Percentiles rank a stretch among this genome's conserved stretches.
Evolutionary conservation across 148 eudicot species (phyloP).

Genomic region (Rheum nobile): DNA sequence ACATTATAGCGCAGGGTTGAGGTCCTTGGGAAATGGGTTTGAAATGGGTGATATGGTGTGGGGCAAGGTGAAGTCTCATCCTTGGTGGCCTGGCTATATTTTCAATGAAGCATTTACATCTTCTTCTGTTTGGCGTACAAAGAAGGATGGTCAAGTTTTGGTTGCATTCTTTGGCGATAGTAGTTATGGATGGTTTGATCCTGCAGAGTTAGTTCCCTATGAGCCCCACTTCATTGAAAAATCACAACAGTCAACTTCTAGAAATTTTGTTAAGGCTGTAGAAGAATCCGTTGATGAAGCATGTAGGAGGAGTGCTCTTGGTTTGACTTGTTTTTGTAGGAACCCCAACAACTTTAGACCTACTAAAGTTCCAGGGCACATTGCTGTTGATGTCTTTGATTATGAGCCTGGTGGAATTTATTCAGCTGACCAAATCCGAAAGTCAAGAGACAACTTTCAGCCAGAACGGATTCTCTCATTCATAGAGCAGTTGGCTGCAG

Average conservation of each 20-base stretch:
- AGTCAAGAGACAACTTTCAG: conserved; percentile 56
- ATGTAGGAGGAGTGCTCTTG: conserved; percentile 55
- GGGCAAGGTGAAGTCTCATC: conserved; percentile 98
- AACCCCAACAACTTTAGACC: conserved; percentile 55
- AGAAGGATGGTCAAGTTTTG: conserved; percentile 61
- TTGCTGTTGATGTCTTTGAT: conserved; percentile 61
- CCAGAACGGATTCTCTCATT: conserved; percentile 40
- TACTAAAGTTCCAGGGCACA: conserved; percentile 31
- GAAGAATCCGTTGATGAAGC: conserved; percentile 82
- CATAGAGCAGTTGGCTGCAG: conserved; percentile 48
- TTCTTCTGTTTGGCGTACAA: conserved; percentile 50
- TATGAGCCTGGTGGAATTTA: conserved; percentile 51
- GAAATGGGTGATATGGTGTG: conserved; percentile 91
- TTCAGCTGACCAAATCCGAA: conserved; percentile 45
- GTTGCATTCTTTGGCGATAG: conserved; percentile 94
- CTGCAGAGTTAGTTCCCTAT: conserved; percentile 57
- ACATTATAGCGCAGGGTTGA: background rate
- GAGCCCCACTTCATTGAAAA: conserved; percentile 58
- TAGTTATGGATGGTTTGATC: conserved; percentile 96
- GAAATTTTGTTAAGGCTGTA: conserved; percentile 58
- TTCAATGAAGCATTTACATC: conserved; percentile 61
- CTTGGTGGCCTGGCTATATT: conserved; percentile 97
- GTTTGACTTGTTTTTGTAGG: conserved; percentile 69
- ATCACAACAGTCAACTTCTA: conserved; percentile 46
- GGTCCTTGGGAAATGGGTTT: conserved; percentile 19